Evolutionary conservation across 768 basidiomycete genomes (phyloP), one percentile per base, ranked within the genome.

Genomic region (Tricholoma sp.): DNA sequence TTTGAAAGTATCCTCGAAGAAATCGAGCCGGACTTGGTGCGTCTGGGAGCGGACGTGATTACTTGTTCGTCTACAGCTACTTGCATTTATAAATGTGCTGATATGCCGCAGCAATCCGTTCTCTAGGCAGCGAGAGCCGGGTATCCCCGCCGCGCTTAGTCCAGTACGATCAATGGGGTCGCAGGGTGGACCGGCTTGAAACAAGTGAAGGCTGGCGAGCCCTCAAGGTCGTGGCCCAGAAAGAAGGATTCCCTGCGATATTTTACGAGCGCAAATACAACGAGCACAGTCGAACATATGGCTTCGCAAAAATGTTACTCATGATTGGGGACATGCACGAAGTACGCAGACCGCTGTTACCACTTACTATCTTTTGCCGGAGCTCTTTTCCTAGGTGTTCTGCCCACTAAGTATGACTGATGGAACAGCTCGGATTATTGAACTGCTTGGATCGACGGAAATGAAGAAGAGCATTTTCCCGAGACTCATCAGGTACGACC

Each of bases 401-500:
- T 91, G 89, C 56, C 90, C 90, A 1, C 68, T 89, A 55, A 83
- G 82, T 36, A 91, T 92, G 90, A 86, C 88, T 0, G 89, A 92
- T 65, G 89, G 89, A 0, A 77, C 79, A 36, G 88, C 89, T 7
- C 74, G 89, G 63, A 86, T 89, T 0, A 72, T 91, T 18, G 89
- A 91, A 63, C 71, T 89, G 13, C 58, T 77, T 36, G 89, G 88
- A 2, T 82, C 83, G 0, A 66, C 72, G 0, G 76, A 76, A 37
- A 81, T 86, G 79, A 86, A 83, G 68, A 64, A 72, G n/a, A 74
- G 80, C 17, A 63, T 90, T 1, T 64, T 83, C 3, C 76, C 86
- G 28, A 77, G 82, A 15, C 76, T 91, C 17, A 79, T 76, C 42
- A 89, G 87, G 88, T 85, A 50, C 4, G 54, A 24, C 24, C 24